Evolutionary conservation across 352 stramenopile species (phyloP).

Genomic region (Phytophthora pluvialis): DNA sequence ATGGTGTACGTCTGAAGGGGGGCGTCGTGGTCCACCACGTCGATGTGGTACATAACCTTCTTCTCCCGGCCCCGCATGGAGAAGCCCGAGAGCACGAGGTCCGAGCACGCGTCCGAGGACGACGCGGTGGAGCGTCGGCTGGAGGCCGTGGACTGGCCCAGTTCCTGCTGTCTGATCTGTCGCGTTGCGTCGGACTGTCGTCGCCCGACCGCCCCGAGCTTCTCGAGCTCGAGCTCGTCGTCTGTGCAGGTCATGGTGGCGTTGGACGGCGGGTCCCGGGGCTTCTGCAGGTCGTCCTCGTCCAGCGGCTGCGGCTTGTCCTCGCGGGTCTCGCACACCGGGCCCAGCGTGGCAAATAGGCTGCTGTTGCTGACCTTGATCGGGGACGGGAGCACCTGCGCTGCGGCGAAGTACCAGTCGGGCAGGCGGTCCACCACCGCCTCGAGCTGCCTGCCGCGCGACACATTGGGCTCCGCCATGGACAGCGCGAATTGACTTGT

Average conservation of each 20-base stretch:
- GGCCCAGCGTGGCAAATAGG: constrained; percentile 31
- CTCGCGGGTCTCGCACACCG: constrained; percentile 37
- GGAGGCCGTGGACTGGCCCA: constrained; percentile 35
- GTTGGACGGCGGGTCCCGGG: constrained; percentile 28
- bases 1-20: constrained; percentile 88
- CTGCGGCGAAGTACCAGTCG: constrained; percentile 66
- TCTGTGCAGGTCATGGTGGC: constrained; percentile 38
- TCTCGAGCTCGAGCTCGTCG: constrained; percentile 45
- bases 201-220: constrained; percentile 19
- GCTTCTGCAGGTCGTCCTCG: constrained; percentile 37
- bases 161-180: constrained; percentile 27
- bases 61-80: constrained; percentile 75
- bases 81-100: constrained; percentile 77
- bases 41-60: constrained; percentile 90
- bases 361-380: constrained; percentile 22
- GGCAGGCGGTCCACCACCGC: constrained; percentile 70
- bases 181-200: constrained; percentile 19
- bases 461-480: constrained; percentile 41
- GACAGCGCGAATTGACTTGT: constrained; percentile 35
- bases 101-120: constrained; percentile 42
- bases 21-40: constrained; percentile 74
- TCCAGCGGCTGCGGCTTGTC: constrained; percentile 42
- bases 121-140: constrained; percentile 55
- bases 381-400: constrained; percentile 21
- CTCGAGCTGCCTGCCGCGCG: constrained; percentile 70